Evolutionary conservation across 2,329 filamentous ascomycete species (phyloP).

Genomic region (Penicillium glabrum): DNA sequence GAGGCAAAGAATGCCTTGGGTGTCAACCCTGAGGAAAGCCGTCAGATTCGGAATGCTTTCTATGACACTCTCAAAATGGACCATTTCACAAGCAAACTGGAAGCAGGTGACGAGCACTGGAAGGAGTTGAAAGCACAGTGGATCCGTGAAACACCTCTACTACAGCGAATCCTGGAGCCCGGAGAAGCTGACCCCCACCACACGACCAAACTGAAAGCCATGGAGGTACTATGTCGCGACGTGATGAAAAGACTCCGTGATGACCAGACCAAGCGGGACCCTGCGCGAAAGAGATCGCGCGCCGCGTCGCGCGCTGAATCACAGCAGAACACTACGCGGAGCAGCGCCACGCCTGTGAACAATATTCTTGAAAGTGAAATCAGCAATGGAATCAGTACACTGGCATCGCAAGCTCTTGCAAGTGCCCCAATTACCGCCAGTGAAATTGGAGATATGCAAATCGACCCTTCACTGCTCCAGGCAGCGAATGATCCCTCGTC

Average conservation of each 20-base stretch:
- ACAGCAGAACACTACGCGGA: constrained; percentile 21
- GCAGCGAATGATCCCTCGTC: constrained; percentile 52
- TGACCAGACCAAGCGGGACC: constrained; percentile 60
- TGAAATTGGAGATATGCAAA: constrained; percentile 57
- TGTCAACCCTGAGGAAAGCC: constrained; percentile 66
- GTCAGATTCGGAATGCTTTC: constrained; percentile 65
- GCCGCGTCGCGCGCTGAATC: constrained; percentile 16
- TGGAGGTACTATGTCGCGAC: constrained; percentile 72
- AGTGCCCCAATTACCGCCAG: constrained; percentile 38
- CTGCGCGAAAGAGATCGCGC: constrained; percentile 42
- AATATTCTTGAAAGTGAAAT: constrained; percentile 26
- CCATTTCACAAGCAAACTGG: constrained; percentile 71
- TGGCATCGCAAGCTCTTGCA: constrained; percentile 46
- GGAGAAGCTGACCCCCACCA: constrained; percentile 55
- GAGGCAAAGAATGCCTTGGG: constrained; percentile 73
- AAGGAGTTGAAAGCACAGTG: constrained; percentile 67
- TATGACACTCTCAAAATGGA: constrained; percentile 64
- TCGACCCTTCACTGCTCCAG: constrained; percentile 62
- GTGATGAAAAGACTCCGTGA: constrained; percentile 75
- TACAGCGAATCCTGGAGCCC: constrained; percentile 56
- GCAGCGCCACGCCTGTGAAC: constrained; percentile 23
- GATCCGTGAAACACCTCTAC: constrained; percentile 58
- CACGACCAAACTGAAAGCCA: constrained; percentile 59
- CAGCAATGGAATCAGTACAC: constrained; percentile 43
- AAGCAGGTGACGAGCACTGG: constrained; percentile 71